These are phyloP conservation scores for Zizania latifolia DNA, from an alignment of 176 grass and related monocot genomes.

Conservation along the genomic window DNA sequence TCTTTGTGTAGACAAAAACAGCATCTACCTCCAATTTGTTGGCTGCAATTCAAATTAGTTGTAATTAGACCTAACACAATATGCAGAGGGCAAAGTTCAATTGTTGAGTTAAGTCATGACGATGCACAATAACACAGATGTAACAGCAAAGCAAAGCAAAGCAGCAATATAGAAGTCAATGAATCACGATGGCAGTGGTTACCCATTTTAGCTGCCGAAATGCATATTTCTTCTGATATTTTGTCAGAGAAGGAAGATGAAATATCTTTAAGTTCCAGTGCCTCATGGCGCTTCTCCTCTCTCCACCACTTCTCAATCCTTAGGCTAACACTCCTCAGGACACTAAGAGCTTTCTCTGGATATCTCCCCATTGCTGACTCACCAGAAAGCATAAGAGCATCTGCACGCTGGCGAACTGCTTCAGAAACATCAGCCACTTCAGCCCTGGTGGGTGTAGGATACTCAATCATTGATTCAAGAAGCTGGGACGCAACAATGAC, in stretches of 20 bases:
- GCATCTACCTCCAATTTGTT: constrained; percentile 92
- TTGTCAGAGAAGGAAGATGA: constrained; percentile 80
- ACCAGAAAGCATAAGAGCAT: constrained; percentile 96
- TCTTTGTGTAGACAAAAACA: constrained; percentile 75
- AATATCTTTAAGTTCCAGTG: constrained; percentile 64
- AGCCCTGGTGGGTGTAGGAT: constrained; percentile 85
- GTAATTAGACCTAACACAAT: not conserved
- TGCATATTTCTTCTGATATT: constrained; percentile 94
- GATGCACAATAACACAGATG: not conserved
- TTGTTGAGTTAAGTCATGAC: not conserved
- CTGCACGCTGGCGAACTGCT: constrained; percentile 81
- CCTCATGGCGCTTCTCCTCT: constrained; percentile 77
- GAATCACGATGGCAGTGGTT: not conserved
- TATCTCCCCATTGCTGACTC: constrained; percentile 97
- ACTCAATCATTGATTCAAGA: constrained; percentile 96
- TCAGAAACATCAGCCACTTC: constrained; percentile 97
- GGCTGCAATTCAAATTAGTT: constrained; percentile 41
- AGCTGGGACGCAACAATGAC: constrained; percentile 96
- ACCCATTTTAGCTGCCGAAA: constrained; percentile 99
- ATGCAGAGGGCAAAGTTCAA: not conserved
- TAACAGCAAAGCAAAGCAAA: not conserved
- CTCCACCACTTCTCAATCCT: constrained; percentile 96
- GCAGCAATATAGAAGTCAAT: not conserved
- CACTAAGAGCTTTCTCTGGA: constrained; percentile 82
- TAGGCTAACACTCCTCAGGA: constrained; percentile 82